phyloP scores from a whole-genome alignment of 139 green algal species.

The Closterium sp. region DNA sequence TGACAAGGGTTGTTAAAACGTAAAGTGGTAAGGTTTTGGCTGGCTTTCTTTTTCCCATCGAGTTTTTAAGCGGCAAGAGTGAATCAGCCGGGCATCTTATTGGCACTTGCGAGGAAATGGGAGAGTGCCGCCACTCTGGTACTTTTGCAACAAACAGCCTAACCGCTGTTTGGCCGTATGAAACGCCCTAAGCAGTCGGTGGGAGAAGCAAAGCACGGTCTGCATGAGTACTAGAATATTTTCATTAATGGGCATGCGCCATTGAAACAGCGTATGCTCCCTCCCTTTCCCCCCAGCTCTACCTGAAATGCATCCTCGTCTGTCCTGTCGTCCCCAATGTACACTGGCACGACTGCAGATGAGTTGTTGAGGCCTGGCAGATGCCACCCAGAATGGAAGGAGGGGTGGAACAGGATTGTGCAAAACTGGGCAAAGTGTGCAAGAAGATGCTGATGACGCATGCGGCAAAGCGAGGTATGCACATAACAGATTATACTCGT shows the following conservation, averaged over 20 bases:
- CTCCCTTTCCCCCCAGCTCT: not conserved
- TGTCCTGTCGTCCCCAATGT: conserved; percentile 95
- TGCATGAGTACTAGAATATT: not conserved
- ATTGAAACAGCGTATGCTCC: not conserved
- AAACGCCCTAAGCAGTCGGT: not conserved
- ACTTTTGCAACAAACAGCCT: too few species aligned
- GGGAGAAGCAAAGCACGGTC: not conserved
- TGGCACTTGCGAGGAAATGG: too few species aligned
- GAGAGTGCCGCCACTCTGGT: too few species aligned
- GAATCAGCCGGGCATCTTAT: too few species aligned
- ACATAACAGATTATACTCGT: not conserved
- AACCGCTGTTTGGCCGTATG: too few species aligned
- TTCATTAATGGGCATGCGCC: not conserved
- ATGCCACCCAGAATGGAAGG: not conserved
- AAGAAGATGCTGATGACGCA: not conserved
- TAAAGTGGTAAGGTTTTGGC: too few species aligned
- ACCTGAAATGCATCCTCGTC: conserved; percentile 94
- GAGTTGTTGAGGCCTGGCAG: not conserved
- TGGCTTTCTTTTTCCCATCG: too few species aligned
- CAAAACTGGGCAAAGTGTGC: not conserved
- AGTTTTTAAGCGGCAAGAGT: too few species aligned
- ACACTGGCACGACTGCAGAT: conserved; percentile 68
- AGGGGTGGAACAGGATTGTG: not conserved
- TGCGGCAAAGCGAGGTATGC: not conserved
- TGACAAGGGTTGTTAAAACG: too few species aligned